These are phyloP conservation scores for Debaryomyces tyrocola DNA, from an alignment of 805 yeast species.

Conservation along the genomic window DNA sequence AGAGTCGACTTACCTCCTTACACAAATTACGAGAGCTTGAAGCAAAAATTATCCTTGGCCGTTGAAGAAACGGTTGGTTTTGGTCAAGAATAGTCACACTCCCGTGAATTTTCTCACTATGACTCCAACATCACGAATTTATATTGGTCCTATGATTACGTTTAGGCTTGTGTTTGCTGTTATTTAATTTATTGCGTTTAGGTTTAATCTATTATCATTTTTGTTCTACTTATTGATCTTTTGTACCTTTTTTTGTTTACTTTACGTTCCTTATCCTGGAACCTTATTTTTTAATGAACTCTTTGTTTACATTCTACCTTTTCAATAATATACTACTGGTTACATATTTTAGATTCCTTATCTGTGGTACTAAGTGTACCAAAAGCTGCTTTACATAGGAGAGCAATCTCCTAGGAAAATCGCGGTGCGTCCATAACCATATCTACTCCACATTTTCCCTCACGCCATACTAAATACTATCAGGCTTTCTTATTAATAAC, in stretches of 20 bases:
- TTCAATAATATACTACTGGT: not conserved
- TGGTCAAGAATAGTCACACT: conserved; percentile 76
- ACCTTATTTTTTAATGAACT: not conserved
- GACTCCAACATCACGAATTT: no score
- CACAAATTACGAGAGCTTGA: conserved; percentile 76
- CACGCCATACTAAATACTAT: not conserved
- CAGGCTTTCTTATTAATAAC: not conserved
- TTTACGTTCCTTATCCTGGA: not conserved
- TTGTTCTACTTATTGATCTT: not conserved
- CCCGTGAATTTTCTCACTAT: no score
- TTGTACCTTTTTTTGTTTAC: not conserved
- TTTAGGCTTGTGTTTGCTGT: not conserved
- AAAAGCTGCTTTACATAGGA: not conserved
- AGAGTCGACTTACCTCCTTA: conserved; percentile 98
- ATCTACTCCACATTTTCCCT: not conserved
- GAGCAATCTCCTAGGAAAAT: not conserved
- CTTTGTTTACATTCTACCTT: not conserved
- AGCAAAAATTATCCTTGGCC: conserved; percentile 89
- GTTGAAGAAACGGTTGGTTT: conserved; percentile 99
- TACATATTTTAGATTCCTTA: no score
- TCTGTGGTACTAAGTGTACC: not conserved
- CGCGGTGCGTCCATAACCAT: not conserved
- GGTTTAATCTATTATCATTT: not conserved
- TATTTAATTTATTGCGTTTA: not conserved
- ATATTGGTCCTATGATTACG: no score